phyloP scores from a whole-genome alignment of 2,329 filamentous ascomycete species.

The Arthrinium puccinioides region DNA sequence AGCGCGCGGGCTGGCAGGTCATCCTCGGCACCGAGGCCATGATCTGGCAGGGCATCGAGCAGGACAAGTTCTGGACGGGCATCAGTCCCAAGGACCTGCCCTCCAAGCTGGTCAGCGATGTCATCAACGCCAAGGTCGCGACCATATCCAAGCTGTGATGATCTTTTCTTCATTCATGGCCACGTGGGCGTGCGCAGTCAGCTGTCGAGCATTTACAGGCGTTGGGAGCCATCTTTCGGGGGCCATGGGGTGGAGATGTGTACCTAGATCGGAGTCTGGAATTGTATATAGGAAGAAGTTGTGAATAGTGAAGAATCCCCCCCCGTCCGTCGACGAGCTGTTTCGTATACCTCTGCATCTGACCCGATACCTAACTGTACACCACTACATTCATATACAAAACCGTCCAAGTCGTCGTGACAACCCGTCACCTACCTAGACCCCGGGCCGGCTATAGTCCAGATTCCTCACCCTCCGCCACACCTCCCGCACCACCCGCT shows the following conservation, averaged over 20 bases:
- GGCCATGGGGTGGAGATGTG: no score
- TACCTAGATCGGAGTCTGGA: no score
- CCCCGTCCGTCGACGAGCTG: no score
- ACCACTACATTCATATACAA: no score
- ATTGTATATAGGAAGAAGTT: no score
- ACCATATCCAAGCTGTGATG: constrained; percentile 21
- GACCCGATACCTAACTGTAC: no score
- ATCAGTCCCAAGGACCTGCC: constrained; percentile 50
- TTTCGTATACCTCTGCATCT: no score
- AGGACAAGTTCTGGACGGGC: constrained; percentile 57
- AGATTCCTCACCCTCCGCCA: constrained; percentile 62
- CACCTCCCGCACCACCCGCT: constrained; percentile 63
- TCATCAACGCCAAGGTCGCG: constrained; percentile 36
- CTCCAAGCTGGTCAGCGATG: constrained; percentile 49
- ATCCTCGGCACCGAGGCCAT: constrained; percentile 70
- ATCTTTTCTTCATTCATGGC: neutral
- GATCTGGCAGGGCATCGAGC: constrained; percentile 68
- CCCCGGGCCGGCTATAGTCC: constrained; percentile 61
- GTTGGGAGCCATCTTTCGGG: neutral
- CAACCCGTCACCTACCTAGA: constrained; percentile 5
- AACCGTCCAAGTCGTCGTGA: neutral
- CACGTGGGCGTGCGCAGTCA: no score
- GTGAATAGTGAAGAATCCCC: no score
- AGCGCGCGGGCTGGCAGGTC: constrained; percentile 60
- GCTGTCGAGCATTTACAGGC: constrained; percentile 2